A percentile compares a stretch with the other conserved stretches of the same genome.
These are phyloP conservation scores for Schizonepeta tenuifolia DNA, from an alignment of 257 asterid genomes.

Conservation along the genomic window DNA sequence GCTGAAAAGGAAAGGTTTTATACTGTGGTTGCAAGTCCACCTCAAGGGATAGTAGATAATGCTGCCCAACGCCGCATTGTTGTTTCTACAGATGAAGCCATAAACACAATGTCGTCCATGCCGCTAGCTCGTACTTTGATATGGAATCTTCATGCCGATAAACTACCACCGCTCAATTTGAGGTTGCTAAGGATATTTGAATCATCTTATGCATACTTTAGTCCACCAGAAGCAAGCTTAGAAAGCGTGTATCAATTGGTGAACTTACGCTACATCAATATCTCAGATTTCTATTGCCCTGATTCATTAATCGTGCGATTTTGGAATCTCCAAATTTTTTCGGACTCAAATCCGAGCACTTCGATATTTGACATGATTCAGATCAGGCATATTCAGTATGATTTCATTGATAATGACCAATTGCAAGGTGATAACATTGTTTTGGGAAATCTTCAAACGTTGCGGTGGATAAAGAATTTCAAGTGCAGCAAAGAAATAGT, in stretches of 20 bases:
- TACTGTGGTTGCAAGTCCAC: not conserved
- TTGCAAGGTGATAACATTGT: not conserved
- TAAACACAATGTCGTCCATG: not conserved
- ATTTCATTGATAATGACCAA: too few species aligned
- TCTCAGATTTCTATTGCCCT: not conserved
- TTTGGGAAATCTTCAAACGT: not conserved
- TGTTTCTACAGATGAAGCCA: not conserved
- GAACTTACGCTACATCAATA: not conserved
- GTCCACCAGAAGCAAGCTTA: too few species aligned
- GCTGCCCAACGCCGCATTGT: conserved; percentile 26
- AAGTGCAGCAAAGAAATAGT: not conserved
- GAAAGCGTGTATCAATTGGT: not conserved
- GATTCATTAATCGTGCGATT: not conserved
- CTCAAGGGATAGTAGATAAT: too few species aligned
- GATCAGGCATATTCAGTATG: not conserved
- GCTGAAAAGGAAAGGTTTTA: too few species aligned
- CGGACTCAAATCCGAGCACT: not conserved
- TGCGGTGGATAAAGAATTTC: not conserved
- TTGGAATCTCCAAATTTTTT: conserved; percentile 17
- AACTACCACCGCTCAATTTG: not conserved
- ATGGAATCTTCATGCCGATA: not conserved
- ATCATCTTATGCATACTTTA: not conserved
- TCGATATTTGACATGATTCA: conserved; percentile 6
- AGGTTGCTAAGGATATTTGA: conserved; percentile 18
- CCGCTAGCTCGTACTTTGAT: conserved; percentile 17